These are phyloP conservation scores for Isabelozyma heimii DNA, from an alignment of 805 yeast genomes.

Conservation along the genomic window DNA sequence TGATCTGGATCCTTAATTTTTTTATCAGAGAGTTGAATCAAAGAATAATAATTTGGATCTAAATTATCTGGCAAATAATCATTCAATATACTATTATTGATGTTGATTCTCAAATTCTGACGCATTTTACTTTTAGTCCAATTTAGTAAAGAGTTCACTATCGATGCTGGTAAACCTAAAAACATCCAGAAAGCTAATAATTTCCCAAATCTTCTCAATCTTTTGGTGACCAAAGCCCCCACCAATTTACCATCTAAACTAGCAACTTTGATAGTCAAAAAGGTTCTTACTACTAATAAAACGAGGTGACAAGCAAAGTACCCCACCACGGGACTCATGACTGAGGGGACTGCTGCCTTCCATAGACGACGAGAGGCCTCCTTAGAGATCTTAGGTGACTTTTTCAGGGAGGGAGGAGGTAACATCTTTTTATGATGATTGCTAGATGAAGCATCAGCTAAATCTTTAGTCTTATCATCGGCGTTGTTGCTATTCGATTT, in stretches of 20 bases:
- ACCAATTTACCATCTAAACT: conserved; percentile 83
- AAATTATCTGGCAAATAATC: conserved; percentile 69
- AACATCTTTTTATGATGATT: neutral
- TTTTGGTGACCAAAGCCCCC: conserved; percentile 72
- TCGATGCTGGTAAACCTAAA: conserved; percentile 82
- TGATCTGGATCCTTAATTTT: conserved; percentile 76
- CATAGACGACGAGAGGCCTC: conserved; percentile 28
- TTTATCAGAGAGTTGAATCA: conserved; percentile 55
- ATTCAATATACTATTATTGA: conserved; percentile 63
- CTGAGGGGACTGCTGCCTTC: conserved; percentile 33
- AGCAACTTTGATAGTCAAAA: conserved; percentile 78
- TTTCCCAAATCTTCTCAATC: conserved; percentile 60
- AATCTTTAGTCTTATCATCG: conserved; percentile 1
- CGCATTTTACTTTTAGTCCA: conserved; percentile 60
- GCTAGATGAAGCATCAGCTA: conserved; percentile 4
- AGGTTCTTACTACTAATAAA: conserved; percentile 64
- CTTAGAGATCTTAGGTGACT: conserved; percentile 24
- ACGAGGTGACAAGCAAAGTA: conserved; percentile 52
- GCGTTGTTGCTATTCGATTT: conserved; percentile 1
- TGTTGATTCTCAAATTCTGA: conserved; percentile 55
- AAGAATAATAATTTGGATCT: conserved; percentile 70
- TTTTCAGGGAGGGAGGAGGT: conserved; percentile 4
- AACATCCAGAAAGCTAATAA: conserved; percentile 75
- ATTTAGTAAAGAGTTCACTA: conserved; percentile 67
- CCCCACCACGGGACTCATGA: conserved; percentile 23